These are phyloP conservation scores for Apodospora peruviana DNA, from an alignment of 495 filamentous ascomycete species.

Conservation along the genomic window DNA sequence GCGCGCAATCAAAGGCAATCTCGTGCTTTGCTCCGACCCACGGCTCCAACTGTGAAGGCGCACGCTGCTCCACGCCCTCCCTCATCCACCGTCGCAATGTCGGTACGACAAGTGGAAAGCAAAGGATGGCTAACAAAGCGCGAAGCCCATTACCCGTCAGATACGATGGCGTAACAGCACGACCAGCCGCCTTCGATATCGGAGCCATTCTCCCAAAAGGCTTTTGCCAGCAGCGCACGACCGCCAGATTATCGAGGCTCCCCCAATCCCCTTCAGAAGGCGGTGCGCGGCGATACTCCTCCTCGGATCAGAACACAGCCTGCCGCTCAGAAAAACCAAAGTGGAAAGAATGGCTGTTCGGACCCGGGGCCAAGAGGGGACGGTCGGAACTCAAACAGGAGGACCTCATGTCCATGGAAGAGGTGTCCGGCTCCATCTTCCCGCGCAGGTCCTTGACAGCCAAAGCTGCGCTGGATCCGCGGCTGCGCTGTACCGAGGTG, in stretches of 20 bases:
- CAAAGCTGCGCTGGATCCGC: slow-evolving; percentile 73
- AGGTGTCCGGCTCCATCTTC: slow-evolving; percentile 46
- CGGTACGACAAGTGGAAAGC: slow-evolving; percentile 19
- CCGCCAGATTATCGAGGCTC: background rate
- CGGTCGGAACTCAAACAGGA: slow-evolving; percentile 38
- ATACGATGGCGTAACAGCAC: slow-evolving; percentile 26
- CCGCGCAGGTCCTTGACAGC: slow-evolving; percentile 57
- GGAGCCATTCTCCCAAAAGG: slow-evolving; percentile 37
- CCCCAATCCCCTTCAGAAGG: background rate
- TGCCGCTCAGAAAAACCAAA: slow-evolving; percentile 36
- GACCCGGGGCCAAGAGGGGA: slow-evolving; percentile 25
- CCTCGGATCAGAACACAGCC: slow-evolving; percentile 22
- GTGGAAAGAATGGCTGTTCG: slow-evolving; percentile 55
- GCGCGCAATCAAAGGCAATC: slow-evolving; percentile 52
- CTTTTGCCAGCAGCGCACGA: slow-evolving; percentile 12
- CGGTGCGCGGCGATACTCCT: slow-evolving; percentile 28
- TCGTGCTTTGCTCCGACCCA: slow-evolving; percentile 40
- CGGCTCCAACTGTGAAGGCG: slow-evolving; percentile 9
- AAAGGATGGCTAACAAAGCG: no score
- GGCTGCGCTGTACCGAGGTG: slow-evolving; percentile 89
- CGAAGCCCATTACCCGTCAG: no score
- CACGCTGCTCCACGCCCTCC: slow-evolving; percentile 2
- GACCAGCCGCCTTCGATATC: slow-evolving; percentile 39
- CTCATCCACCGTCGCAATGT: slow-evolving; percentile 13
- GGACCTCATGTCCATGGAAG: slow-evolving; percentile 49